Conservation (phyloP, 2,329 filamentous ascomycete genomes). For the Truncatella angustata region DNA sequence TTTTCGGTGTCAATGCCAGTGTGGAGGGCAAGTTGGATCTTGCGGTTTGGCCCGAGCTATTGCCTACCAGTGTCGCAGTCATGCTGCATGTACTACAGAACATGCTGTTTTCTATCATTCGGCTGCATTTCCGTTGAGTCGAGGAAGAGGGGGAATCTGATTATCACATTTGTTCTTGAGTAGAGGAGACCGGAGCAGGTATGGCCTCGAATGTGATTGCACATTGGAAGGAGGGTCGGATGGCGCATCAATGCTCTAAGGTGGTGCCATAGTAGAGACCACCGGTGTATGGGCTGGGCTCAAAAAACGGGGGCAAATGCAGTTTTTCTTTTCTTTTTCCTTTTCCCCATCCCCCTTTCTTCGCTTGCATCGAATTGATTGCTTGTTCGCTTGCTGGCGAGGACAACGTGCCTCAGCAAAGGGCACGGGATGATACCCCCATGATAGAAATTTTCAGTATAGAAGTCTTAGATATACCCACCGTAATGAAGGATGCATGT, state of each 20-base stretch:
- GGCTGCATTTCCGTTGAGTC: constrained; percentile 52
- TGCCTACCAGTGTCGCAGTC: constrained; percentile 64
- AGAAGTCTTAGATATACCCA: constrained; percentile 19
- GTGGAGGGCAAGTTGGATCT: constrained; percentile 64
- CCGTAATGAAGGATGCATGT: neutral
- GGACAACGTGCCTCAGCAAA: neutral
- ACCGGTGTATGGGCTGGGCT: neutral
- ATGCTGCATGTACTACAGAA: constrained; percentile 69
- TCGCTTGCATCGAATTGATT: too few relatives aligned
- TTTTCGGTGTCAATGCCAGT: constrained; percentile 61
- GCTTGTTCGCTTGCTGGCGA: constrained; percentile 11
- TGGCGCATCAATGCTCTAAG: too few relatives aligned
- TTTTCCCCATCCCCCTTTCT: too few relatives aligned
- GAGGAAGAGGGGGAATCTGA: neutral
- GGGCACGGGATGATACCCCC: constrained; percentile 30
- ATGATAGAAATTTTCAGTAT: constrained; percentile 21
- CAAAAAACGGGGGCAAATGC: too few relatives aligned
- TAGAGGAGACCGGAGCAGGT: neutral
- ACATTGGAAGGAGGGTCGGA: too few relatives aligned
- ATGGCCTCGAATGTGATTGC: too few relatives aligned
- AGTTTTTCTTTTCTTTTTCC: too few relatives aligned
- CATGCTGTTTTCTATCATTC: constrained; percentile 69
- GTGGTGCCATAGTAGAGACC: too few relatives aligned
- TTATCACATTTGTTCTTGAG: neutral
- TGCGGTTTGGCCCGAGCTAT: constrained; percentile 63